A percentile compares a stretch with the other conserved stretches of the same genome.
These are phyloP conservation scores for Gaultheria prostrata DNA, from an alignment of 148 eudicot genomes.

Conservation along the genomic window DNA sequence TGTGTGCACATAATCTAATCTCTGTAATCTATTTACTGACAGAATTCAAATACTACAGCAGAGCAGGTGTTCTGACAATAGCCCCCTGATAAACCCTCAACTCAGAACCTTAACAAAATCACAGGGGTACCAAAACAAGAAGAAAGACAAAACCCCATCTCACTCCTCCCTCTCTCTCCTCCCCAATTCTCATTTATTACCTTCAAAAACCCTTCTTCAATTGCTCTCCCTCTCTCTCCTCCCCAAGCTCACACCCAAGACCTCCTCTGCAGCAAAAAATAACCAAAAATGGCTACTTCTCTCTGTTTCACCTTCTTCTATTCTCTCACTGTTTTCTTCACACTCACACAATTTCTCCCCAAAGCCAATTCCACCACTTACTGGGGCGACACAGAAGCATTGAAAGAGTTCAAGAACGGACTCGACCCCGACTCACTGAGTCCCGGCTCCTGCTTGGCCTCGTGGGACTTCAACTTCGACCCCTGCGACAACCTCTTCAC, in stretches of 20 bases:
- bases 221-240: neutral
- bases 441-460: constrained; percentile 60
- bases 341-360: constrained; percentile 12
- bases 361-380: constrained; percentile 41
- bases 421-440: constrained; percentile 38
- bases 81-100: constrained; percentile 29
- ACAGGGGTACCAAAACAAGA: neutral
- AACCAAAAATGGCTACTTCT: neutral
- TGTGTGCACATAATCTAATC: neutral
- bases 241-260: neutral
- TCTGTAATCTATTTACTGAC: neutral
- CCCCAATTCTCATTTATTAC: neutral
- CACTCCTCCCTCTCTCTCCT: neutral
- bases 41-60: constrained; percentile 12
- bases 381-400: constrained; percentile 45
- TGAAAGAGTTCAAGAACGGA: constrained; percentile 45
- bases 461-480: constrained; percentile 84
- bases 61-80: constrained; percentile 25
- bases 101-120: constrained; percentile 7
- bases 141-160: neutral
- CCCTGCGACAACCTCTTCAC: constrained; percentile 66
- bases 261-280: neutral
- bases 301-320: constrained; percentile 3
- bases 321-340: constrained; percentile 12
- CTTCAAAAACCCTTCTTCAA: neutral